Conservation (phyloP, 345 rosid genomes). For the Melaleuca quinquenervia region DNA sequence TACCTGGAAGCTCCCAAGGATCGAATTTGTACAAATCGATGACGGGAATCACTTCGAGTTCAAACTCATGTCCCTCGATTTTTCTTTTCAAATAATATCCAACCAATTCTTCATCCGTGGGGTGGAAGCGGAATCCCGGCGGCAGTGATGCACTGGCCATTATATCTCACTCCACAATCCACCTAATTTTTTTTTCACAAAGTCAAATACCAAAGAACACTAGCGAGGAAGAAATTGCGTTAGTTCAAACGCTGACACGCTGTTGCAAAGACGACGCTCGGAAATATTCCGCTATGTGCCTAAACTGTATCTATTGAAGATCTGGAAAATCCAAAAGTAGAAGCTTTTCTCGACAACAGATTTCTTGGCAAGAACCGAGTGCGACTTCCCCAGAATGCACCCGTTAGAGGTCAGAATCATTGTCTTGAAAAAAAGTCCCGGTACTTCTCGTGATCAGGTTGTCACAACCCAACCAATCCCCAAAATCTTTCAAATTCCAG, state of each 20-base stretch:
- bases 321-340: conserved; percentile 77
- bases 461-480: conserved; percentile 16
- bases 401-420: conserved; percentile 51
- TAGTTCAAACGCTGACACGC: not conserved
- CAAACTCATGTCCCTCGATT: conserved; percentile 55
- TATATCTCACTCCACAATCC: not conserved
- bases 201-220: not conserved
- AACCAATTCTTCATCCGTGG: conserved; percentile 79
- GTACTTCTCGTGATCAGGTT: conserved; percentile 14
- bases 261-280: not conserved
- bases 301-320: conserved; percentile 39
- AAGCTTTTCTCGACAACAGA: conserved; percentile 44
- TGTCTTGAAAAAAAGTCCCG: conserved; percentile 16
- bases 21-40: conserved; percentile 83
- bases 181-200: not conserved
- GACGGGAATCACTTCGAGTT: conserved; percentile 80
- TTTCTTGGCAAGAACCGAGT: conserved; percentile 41
- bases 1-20: conserved; percentile 95
- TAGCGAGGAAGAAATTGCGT: not conserved
- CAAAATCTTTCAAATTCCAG: conserved; percentile 1
- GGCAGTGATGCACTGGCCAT: conserved; percentile 70
- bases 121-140: conserved; percentile 91
- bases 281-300: conserved; percentile 21
- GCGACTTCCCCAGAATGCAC: conserved; percentile 42
- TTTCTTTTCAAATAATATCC: conserved; percentile 78